Evolutionary conservation across 2,329 filamentous ascomycete species (phyloP).

Genomic region (Fusarium graminum): DNA sequence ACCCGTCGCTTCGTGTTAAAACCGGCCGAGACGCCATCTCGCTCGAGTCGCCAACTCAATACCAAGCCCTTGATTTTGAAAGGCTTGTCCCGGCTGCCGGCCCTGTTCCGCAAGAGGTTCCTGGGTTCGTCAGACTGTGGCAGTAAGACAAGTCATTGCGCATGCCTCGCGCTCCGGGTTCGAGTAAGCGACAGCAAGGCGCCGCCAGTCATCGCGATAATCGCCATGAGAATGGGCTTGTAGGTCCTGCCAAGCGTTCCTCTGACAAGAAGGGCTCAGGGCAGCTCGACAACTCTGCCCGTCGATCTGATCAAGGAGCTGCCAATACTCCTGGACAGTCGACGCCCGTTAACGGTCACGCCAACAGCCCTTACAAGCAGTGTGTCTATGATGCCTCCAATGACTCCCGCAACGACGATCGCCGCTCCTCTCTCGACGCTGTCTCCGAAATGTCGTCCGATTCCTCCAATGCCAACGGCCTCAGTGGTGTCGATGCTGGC

Average conservation of each 20-base stretch:
- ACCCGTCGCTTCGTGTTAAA: slow-evolving; percentile 28
- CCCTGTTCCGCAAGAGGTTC: slow-evolving; percentile 54
- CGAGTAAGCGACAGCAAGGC: slow-evolving; percentile 72
- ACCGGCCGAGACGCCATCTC: slow-evolving; percentile 24
- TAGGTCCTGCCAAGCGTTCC: slow-evolving; percentile 66
- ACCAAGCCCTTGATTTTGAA: slow-evolving; percentile 41
- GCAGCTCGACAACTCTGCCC: slow-evolving; percentile 58
- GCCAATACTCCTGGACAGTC: slow-evolving; percentile 52
- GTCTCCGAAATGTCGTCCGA: slow-evolving; percentile 69
- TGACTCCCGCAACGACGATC: slow-evolving; percentile 60
- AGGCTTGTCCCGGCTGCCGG: slow-evolving; percentile 54
- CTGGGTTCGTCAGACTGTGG: slow-evolving; percentile 55
- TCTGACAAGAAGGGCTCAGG: slow-evolving; percentile 61
- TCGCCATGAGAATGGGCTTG: slow-evolving; percentile 88
- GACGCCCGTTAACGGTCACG: slow-evolving; percentile 46
- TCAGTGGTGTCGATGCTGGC: slow-evolving; percentile 59
- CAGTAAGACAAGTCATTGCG: slow-evolving; percentile 55
- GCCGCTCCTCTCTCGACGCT: slow-evolving; percentile 64
- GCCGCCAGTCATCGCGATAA: slow-evolving; percentile 75
- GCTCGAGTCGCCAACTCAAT: slow-evolving; percentile 31
- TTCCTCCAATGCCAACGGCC: slow-evolving; percentile 58
- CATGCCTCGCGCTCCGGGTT: slow-evolving; percentile 73
- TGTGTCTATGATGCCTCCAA: slow-evolving; percentile 52
- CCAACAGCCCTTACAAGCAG: slow-evolving; percentile 56
- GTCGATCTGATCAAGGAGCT: slow-evolving; percentile 51